Evolutionary conservation across 768 basidiomycete species (phyloP).

Genomic region (Leccinum arenicola): DNA sequence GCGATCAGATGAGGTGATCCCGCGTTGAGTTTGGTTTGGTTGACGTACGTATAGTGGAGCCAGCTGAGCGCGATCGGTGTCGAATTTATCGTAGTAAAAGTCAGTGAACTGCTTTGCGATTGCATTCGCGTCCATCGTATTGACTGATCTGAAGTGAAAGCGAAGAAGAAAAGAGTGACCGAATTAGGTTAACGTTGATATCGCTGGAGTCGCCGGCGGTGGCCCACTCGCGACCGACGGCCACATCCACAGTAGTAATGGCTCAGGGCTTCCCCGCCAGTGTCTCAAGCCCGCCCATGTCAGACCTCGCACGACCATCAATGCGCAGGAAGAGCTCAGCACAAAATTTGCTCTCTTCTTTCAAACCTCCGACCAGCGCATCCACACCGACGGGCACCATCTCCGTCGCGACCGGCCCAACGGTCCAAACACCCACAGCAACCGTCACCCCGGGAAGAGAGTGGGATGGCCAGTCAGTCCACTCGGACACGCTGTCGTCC

Average conservation of each 20-base stretch:
- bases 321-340: constrained; percentile 87
- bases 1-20: constrained; percentile 29
- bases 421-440: constrained; percentile 36
- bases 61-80: constrained; percentile 55
- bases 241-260: constrained; percentile 5
- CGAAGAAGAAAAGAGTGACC: constrained; percentile 10
- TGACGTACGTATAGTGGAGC: constrained; percentile 72
- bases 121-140: constrained; percentile 68
- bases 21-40: constrained; percentile 1
- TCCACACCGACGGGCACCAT: constrained; percentile 32
- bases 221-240: constrained; percentile 8
- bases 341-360: constrained; percentile 77
- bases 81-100: constrained; percentile 84
- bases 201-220: not conserved
- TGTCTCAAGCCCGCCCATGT: constrained; percentile 28
- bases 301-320: constrained; percentile 43
- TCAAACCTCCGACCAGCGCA: constrained; percentile 42
- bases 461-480: constrained; percentile 70
- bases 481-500: constrained; percentile 42
- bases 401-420: constrained; percentile 35
- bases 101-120: constrained; percentile 78
- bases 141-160: constrained; percentile 19
- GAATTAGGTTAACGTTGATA: constrained; percentile 14
- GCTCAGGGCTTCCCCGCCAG: constrained; percentile 17
- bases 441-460: constrained; percentile 49